phyloP scores from a whole-genome alignment of 345 rosid species.

The Euphorbia lathyris region DNA sequence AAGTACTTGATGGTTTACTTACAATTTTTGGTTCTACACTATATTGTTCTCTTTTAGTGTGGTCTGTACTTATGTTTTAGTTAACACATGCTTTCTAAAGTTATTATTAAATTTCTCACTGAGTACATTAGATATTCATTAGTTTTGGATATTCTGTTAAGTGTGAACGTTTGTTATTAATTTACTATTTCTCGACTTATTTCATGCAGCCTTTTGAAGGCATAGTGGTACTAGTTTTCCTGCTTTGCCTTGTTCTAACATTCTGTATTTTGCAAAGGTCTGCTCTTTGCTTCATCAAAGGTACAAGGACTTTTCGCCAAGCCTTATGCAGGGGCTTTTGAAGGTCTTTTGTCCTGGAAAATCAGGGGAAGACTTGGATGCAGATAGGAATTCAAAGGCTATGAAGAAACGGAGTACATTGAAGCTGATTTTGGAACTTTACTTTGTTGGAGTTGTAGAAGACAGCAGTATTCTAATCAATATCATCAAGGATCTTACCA shows the following conservation, averaged over 20 bases:
- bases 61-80: background rate
- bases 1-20: background rate
- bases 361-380: slow-evolving; percentile 81
- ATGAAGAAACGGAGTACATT: slow-evolving; percentile 95
- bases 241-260: slow-evolving; percentile 18
- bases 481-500: slow-evolving; percentile 83
- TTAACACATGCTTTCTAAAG: background rate
- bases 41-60: background rate
- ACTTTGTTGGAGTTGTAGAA: slow-evolving; percentile 89
- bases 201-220: background rate
- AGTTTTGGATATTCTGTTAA: background rate
- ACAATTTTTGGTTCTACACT: background rate
- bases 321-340: slow-evolving; percentile 78
- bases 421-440: slow-evolving; percentile 88
- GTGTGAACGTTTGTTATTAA: background rate
- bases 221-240: background rate
- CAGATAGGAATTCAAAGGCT: slow-evolving; percentile 79
- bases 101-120: background rate
- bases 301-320: slow-evolving; percentile 89
- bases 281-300: slow-evolving; percentile 98
- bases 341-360: slow-evolving; percentile 94
- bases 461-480: slow-evolving; percentile 69
- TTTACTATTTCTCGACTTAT: background rate
- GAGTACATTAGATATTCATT: background rate
- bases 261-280: slow-evolving; percentile 47